Evolutionary conservation across 2,329 filamentous ascomycete genomes (phyloP).

Genomic region (Bipolaris cookei): DNA sequence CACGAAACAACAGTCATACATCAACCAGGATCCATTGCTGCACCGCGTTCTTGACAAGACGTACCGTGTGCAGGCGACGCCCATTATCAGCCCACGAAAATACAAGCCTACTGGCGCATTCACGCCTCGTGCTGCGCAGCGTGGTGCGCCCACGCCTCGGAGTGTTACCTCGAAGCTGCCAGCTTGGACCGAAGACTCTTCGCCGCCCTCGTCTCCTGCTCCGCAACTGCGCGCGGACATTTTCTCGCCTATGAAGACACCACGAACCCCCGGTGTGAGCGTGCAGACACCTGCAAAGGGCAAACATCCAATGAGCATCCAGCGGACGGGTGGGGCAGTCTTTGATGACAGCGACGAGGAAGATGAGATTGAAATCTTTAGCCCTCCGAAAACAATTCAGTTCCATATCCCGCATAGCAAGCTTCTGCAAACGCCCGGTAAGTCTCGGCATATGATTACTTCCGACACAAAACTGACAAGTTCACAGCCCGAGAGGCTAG

Average conservation of each 20-base stretch:
- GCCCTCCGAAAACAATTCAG: constrained; percentile 91
- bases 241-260: constrained; percentile 74
- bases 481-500: constrained; percentile 75
- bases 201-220: constrained; percentile 64
- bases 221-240: constrained; percentile 85
- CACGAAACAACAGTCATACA: constrained; percentile 31
- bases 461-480: constrained; percentile 2
- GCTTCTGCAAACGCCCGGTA: constrained; percentile 79
- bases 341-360: constrained; percentile 80
- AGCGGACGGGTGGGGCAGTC: constrained; percentile 40
- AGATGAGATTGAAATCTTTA: constrained; percentile 62
- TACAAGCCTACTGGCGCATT: constrained; percentile 50
- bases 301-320: constrained; percentile 57
- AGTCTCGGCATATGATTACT: constrained; percentile 30
- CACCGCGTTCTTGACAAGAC: constrained; percentile 95
- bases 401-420: constrained; percentile 80
- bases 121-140: constrained; percentile 47
- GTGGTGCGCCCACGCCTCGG: constrained; percentile 33
- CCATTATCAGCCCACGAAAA: constrained; percentile 69
- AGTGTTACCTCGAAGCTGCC: constrained; percentile 32
- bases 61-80: constrained; percentile 91
- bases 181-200: constrained; percentile 52
- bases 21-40: constrained; percentile 75
- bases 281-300: constrained; percentile 72
- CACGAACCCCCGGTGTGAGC: constrained; percentile 79